These are phyloP conservation scores for Trichoderma sp. DNA, from an alignment of 2,329 filamentous ascomycete species.

Conservation along the genomic window DNA sequence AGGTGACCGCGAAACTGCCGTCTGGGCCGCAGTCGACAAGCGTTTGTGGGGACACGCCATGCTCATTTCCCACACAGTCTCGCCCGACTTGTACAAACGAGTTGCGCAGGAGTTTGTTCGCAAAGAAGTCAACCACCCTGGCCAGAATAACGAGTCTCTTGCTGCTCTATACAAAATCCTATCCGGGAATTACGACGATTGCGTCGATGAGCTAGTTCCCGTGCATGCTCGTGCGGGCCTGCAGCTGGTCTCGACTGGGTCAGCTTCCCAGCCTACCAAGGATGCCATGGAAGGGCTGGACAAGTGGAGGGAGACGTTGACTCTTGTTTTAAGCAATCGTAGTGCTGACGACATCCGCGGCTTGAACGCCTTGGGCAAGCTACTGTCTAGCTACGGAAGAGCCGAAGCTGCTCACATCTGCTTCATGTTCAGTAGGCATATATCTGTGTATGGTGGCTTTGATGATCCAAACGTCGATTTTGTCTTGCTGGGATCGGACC, in stretches of 20 bases:
- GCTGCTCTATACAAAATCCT: constrained; percentile 92
- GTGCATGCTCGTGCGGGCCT: constrained; percentile 88
- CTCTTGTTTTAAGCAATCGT: constrained; percentile 82
- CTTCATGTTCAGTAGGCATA: constrained; percentile 76
- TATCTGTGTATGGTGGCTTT: constrained; percentile 71
- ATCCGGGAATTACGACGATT: constrained; percentile 90
- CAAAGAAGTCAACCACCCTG: constrained; percentile 82
- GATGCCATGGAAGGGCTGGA: constrained; percentile 83
- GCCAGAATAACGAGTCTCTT: constrained; percentile 78
- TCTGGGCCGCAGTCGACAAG: constrained; percentile 91
- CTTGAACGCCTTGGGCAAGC: constrained; percentile 72
- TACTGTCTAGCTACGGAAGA: constrained; percentile 81
- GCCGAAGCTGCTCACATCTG: constrained; percentile 92
- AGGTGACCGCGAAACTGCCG: constrained; percentile 85
- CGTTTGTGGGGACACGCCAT: constrained; percentile 95
- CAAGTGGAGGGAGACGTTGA: constrained; percentile 89
- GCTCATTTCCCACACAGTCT: constrained; percentile 76
- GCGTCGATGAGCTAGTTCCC: constrained; percentile 91
- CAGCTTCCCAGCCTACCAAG: constrained; percentile 57
- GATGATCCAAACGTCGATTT: constrained; percentile 79
- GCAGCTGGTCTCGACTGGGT: constrained; percentile 79
- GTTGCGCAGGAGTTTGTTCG: constrained; percentile 94
- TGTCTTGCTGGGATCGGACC: constrained; percentile 81
- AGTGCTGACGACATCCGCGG: constrained; percentile 75
- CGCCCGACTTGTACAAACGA: constrained; percentile 82